Percentiles rank a stretch among this genome's conserved stretches.
These are phyloP conservation scores for Prunus davidiana DNA, from an alignment of 306 rosid species.

Conservation along the genomic window DNA sequence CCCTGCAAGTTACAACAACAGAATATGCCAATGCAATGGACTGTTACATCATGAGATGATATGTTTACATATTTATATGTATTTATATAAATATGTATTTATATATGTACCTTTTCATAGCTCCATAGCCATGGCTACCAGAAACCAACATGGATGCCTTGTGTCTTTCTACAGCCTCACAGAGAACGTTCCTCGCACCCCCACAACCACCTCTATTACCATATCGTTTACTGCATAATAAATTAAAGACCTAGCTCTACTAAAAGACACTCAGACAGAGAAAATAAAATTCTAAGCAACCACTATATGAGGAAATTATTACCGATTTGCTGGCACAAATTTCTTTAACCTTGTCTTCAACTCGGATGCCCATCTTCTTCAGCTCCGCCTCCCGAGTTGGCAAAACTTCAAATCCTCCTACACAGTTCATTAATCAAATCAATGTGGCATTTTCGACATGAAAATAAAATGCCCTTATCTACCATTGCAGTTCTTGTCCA, in stretches of 20 bases:
- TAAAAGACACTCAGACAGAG: no score
- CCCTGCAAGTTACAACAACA: constrained; percentile 40
- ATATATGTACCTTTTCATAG: constrained; percentile 54
- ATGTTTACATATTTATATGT: no score
- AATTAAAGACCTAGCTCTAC: neutral
- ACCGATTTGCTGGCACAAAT: constrained; percentile 47
- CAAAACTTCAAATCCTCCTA: constrained; percentile 15
- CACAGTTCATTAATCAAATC: no score
- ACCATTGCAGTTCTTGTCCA: no score
- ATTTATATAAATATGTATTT: no score
- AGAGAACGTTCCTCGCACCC: constrained; percentile 38
- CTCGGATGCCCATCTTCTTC: constrained; percentile 32
- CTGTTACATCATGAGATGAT: neutral
- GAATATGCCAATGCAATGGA: no score
- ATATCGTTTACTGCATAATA: constrained; percentile 21
- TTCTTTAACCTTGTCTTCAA: constrained; percentile 37
- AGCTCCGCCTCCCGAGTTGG: constrained; percentile 35
- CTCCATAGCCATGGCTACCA: constrained; percentile 53
- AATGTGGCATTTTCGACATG: no score
- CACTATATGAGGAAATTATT: neutral
- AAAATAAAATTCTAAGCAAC: no score
- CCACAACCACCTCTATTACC: constrained; percentile 32
- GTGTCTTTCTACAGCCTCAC: constrained; percentile 37
- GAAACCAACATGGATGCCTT: constrained; percentile 36
- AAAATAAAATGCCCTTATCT: no score